Percentiles rank a stretch among this genome's conserved stretches.
phyloP scores from a whole-genome alignment of 495 filamentous ascomycete genomes.

The Trypethelium eluteriae region DNA sequence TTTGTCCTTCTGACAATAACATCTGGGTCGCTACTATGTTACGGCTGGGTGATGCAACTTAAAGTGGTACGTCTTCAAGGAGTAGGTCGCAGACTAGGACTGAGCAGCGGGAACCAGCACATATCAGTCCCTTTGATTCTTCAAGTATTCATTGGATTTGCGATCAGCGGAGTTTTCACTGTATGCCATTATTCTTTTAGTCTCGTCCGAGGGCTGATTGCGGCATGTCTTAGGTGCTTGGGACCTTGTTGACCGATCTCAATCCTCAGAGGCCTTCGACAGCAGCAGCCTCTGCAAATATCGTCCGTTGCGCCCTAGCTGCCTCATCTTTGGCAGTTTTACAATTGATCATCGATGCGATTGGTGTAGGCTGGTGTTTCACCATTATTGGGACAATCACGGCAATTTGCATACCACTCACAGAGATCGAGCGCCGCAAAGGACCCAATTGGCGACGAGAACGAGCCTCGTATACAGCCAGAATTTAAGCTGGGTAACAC shows the following conservation, averaged over 20 bases:
- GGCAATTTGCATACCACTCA: not conserved
- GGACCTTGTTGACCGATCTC: slow-evolving; percentile 33
- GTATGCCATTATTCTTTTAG: not conserved
- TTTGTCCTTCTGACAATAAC: not conserved
- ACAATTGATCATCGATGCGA: slow-evolving; percentile 28
- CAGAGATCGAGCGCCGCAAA: not conserved
- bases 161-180: slow-evolving; percentile 49
- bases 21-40: not conserved
- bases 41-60: slow-evolving; percentile 15
- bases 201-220: not conserved
- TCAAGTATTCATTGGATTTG: slow-evolving; percentile 23
- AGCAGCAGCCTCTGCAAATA: slow-evolving; percentile 31
- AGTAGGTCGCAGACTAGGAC: slow-evolving; percentile 4
- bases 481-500: too few species aligned
- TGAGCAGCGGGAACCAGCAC: slow-evolving; percentile 2
- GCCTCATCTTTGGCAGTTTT: slow-evolving; percentile 30
- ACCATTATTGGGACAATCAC: slow-evolving; percentile 20
- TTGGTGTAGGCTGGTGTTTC: slow-evolving; percentile 37
- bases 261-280: slow-evolving; percentile 32
- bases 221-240: not conserved
- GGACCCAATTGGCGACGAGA: not conserved
- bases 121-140: slow-evolving; percentile 10
- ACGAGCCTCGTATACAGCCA: too few species aligned
- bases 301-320: slow-evolving; percentile 33
- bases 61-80: slow-evolving; percentile 26